Evolutionary conservation across 75 land plant genomes (phyloP).

Genomic region (Pinus tabuliformis): DNA sequence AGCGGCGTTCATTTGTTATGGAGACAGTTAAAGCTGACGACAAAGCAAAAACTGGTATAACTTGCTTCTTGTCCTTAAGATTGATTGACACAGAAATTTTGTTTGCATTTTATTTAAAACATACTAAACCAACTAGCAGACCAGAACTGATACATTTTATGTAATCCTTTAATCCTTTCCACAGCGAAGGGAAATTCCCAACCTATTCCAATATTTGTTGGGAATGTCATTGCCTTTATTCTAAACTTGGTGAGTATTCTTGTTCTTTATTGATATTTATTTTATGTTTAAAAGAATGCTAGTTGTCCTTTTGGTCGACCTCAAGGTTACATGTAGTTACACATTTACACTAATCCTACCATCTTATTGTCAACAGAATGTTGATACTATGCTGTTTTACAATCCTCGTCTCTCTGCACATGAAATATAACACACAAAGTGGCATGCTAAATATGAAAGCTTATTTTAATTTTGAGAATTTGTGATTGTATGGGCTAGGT

Average conservation of each 20-base stretch:
- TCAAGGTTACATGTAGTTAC: not conserved
- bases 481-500: slow-evolving; percentile 42
- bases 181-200: slow-evolving; percentile 70
- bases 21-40: slow-evolving; percentile 99
- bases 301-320: not conserved
- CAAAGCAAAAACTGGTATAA: slow-evolving; percentile 83
- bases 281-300: not conserved
- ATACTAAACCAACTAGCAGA: too few species aligned
- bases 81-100: not conserved
- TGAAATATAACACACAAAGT: too few species aligned
- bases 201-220: slow-evolving; percentile 90
- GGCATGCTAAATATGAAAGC: not conserved
- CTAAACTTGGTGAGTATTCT: slow-evolving; percentile 74
- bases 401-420: too few species aligned
- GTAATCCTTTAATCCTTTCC: not conserved
- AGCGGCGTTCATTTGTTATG: slow-evolving; percentile 83
- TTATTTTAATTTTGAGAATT: not conserved
- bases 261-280: not conserved
- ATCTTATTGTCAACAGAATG: too few species aligned
- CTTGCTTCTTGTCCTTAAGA: not conserved
- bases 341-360: too few species aligned
- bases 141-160: too few species aligned
- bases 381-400: too few species aligned
- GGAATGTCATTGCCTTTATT: slow-evolving; percentile 84
- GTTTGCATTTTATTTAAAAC: not conserved